Conservation (phyloP, 805 yeast genomes). For the Ogataea nitratoaversa region DNA sequence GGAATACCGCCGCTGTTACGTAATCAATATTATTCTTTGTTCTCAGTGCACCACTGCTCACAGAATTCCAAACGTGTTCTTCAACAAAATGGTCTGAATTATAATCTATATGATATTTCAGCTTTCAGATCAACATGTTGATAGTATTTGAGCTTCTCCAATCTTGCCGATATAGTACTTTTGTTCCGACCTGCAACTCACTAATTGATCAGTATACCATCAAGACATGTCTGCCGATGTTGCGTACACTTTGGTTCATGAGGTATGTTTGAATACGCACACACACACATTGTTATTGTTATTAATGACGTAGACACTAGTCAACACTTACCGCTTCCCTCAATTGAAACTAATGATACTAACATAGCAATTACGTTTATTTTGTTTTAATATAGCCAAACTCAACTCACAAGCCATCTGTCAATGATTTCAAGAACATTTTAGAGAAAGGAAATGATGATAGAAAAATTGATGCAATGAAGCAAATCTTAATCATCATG, state of each 20-base stretch:
- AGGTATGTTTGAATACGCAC: no score
- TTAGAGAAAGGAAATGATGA: conserved; percentile 90
- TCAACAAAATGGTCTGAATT: conserved; percentile 1
- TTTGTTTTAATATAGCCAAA: conserved; percentile 45
- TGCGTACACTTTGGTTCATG: conserved; percentile 78
- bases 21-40: no score
- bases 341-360: conserved; percentile 1
- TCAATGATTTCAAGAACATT: conserved; percentile 67
- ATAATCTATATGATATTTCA: background rate
- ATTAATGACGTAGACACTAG: no score
- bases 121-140: no score
- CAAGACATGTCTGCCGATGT: conserved; percentile 26
- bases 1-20: no score
- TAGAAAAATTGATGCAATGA: conserved; percentile 85
- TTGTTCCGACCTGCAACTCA: no score
- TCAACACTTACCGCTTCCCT: background rate
- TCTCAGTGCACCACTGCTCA: no score
- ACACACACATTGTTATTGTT: no score
- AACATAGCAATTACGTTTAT: conserved; percentile 2
- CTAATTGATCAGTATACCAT: background rate
- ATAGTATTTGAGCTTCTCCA: no score
- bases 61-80: conserved; percentile 17
- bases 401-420: conserved; percentile 56
- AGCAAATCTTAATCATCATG: conserved; percentile 77
- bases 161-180: no score